phyloP scores from a whole-genome alignment of 2,329 filamentous ascomycete genomes.

The Sarocladiaceae sp. region DNA sequence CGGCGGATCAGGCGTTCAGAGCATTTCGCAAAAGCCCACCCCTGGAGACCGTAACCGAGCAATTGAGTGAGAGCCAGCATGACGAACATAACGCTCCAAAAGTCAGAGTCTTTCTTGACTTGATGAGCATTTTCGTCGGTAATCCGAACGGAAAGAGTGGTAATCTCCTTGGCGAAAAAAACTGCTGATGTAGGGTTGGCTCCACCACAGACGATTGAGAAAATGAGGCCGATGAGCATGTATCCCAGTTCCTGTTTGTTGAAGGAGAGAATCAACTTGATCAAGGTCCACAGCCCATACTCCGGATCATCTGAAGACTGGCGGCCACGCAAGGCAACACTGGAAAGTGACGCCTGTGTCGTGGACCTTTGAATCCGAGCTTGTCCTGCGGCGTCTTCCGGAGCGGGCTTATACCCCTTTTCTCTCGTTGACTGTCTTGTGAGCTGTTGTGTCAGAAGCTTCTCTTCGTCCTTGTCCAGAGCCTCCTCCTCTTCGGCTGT shows the following conservation, averaged over 20 bases:
- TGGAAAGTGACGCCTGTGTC: slow-evolving; percentile 62
- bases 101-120: slow-evolving; percentile 68
- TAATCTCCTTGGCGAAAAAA: slow-evolving; percentile 87
- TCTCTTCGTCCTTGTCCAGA: slow-evolving; percentile 45
- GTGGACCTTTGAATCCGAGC: slow-evolving; percentile 18
- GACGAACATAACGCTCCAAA: slow-evolving; percentile 86
- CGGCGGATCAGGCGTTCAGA: slow-evolving; percentile 83
- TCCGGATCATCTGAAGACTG: slow-evolving; percentile 35
- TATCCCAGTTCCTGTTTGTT: slow-evolving; percentile 67
- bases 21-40: slow-evolving; percentile 74
- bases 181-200: slow-evolving; percentile 72
- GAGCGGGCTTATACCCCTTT: slow-evolving; percentile 1
- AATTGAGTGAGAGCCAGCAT: slow-evolving; percentile 76
- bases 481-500: slow-evolving; percentile 46
- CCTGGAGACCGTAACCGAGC: slow-evolving; percentile 63
- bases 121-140: slow-evolving; percentile 41
- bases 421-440: background rate
- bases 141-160: slow-evolving; percentile 55
- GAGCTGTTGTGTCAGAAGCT: slow-evolving; percentile 39
- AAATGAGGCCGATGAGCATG: slow-evolving; percentile 71
- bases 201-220: slow-evolving; percentile 72
- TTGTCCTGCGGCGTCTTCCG: slow-evolving; percentile 1
- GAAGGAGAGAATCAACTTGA: slow-evolving; percentile 76
- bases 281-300: slow-evolving; percentile 70
- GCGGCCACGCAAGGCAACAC: slow-evolving; percentile 59